Evolutionary conservation across 108 stramenopile genomes (phyloP), one percentile per base, ranked within the genome.

Genomic region (Skeletonema potamos): DNA sequence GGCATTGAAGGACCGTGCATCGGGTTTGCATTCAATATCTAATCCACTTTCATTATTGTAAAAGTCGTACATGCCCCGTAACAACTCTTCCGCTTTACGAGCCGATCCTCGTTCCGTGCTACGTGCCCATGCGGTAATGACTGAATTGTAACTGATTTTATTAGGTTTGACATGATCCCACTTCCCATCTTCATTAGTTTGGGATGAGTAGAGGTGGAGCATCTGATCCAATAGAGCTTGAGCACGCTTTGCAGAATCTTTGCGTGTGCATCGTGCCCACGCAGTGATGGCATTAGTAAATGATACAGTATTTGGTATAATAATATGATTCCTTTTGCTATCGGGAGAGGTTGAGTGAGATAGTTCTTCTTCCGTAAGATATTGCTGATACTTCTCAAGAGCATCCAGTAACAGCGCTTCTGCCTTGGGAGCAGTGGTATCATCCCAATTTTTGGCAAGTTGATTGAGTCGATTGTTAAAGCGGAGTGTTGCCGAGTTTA

Each of bases 111-210:
- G 29, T 10, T 82, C 75, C 12, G 36, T 66, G 37, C 68, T 70
- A 18, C 75, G 75, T 1, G 86, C 83, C 68, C 77, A 83, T 29
- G 83, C 86, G 15, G 58, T 69, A 24, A 87, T 76, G 37, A 85
- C 89, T 6, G 82, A 77, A 58, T 87, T 86, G 62, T 84, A 92
- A 44, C 72, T 83, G 33, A 84, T 68, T 59, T 78, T 85, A 58
- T 92, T 85, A 0, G 90, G 90, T 54, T 81, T 64, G 27, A 92
- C 81, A 30, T 82, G 65, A 8, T 51, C 54, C 76, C 81, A 81
- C 17, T 64, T 58, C 0, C 22, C 48, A 0, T 24, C 8, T 0
- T 4, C 7, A n/a, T 51, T 51, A 9, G 6, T 24, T 51, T 22
- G 6, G 18, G 18, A 9, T 0, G 71, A 33, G 29, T 48, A 11